phyloP scores from a whole-genome alignment of 176 grass and related monocot genomes.

The Oryza glumipatula region DNA sequence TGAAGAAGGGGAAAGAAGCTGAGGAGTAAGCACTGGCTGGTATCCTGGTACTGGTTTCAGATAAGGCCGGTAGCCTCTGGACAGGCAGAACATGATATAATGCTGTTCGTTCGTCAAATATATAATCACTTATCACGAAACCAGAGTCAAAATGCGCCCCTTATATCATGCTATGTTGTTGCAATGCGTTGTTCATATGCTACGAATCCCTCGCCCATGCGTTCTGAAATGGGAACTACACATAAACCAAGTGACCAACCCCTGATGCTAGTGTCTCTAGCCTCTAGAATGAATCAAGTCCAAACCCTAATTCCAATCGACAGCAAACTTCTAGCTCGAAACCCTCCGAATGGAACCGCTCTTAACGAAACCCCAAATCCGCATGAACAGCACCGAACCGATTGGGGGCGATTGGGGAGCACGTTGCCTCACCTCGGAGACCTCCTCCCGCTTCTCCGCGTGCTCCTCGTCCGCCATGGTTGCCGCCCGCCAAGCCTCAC shows the following conservation, averaged over 20 bases:
- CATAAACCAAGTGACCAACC: neutral
- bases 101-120: neutral
- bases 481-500: neutral
- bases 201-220: too few relatives aligned
- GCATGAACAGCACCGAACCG: neutral
- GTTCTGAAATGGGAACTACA: too few relatives aligned
- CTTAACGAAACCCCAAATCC: neutral
- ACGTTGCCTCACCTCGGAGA: slow-evolving; percentile 31
- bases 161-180: too few relatives aligned
- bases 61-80: too few relatives aligned
- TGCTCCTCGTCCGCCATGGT: slow-evolving; percentile 59
- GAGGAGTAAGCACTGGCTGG: neutral
- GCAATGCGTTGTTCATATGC: neutral
- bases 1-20: neutral
- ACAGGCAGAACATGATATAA: neutral
- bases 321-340: neutral
- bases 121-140: too few relatives aligned
- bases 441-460: slow-evolving; percentile 51
- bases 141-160: too few relatives aligned
- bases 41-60: too few relatives aligned
- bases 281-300: neutral
- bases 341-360: neutral
- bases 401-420: neutral
- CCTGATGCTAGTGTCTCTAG: neutral
- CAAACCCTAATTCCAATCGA: neutral